Evolutionary conservation across 2,329 filamentous ascomycete species (phyloP).

Genomic region (Trematosphaeria pertusa): DNA sequence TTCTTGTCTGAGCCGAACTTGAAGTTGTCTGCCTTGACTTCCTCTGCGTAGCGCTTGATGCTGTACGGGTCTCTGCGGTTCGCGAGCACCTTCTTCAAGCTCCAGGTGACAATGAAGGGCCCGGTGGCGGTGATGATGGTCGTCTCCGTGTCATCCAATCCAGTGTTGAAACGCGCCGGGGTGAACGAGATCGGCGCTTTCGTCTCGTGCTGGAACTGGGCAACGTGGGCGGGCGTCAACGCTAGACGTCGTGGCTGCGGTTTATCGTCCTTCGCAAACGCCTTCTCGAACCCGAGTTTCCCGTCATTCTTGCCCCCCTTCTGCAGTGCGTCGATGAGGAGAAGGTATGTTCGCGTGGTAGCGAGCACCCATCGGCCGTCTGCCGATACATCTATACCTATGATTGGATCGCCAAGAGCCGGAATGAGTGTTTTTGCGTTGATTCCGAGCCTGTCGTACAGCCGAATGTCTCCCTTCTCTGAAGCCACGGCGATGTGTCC

Average conservation of each 20-base stretch:
- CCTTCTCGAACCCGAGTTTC: slow-evolving; percentile 95
- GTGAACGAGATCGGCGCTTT: slow-evolving; percentile 87
- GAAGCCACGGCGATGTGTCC: slow-evolving; percentile 96
- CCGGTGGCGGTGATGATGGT: slow-evolving; percentile 97
- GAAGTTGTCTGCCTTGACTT: slow-evolving; percentile 98
- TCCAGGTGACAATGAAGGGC: slow-evolving; percentile 97
- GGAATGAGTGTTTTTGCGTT: slow-evolving; percentile 98
- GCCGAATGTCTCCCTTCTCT: slow-evolving; percentile 95
- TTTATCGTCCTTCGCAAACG: slow-evolving; percentile 91
- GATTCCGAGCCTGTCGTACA: slow-evolving; percentile 95
- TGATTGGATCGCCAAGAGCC: slow-evolving; percentile 91
- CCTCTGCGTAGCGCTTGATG: slow-evolving; percentile 94
- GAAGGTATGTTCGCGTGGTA: slow-evolving; percentile 91
- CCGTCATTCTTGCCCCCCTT: slow-evolving; percentile 95
- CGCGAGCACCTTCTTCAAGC: slow-evolving; percentile 83
- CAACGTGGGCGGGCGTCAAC: slow-evolving; percentile 88
- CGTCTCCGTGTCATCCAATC: slow-evolving; percentile 80
- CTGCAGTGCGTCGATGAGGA: slow-evolving; percentile 90
- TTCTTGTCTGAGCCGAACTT: slow-evolving; percentile 97
- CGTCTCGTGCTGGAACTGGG: slow-evolving; percentile 97
- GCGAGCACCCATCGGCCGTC: slow-evolving; percentile 95
- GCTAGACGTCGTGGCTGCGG: slow-evolving; percentile 90
- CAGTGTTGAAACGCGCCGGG: slow-evolving; percentile 91
- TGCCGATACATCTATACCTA: slow-evolving; percentile 92
- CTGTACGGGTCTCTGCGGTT: slow-evolving; percentile 88